Conservation (phyloP, 176 grass and related monocot species). For the Musa itinerans region DNA sequence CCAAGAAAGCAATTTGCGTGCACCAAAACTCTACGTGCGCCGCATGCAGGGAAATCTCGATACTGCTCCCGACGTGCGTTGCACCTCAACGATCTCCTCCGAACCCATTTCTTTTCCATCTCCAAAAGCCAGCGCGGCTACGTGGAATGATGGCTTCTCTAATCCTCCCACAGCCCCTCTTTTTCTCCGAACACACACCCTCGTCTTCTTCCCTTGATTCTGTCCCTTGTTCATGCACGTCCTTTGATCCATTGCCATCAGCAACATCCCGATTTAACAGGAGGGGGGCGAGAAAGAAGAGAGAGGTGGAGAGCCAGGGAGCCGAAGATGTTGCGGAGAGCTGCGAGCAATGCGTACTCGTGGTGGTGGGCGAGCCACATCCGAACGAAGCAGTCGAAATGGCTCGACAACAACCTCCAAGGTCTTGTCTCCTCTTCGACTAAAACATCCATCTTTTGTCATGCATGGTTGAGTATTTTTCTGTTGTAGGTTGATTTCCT, state of each 20-base stretch:
- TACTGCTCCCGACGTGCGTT: neutral
- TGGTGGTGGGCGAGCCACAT: conserved; percentile 96
- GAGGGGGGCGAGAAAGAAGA: neutral
- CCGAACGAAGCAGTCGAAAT: conserved; percentile 91
- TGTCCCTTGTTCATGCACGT: neutral
- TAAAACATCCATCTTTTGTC: neutral
- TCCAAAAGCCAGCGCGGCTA: neutral
- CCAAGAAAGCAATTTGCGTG: no score
- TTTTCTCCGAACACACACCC: neutral
- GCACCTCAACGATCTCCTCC: neutral
- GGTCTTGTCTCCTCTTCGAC: conserved; percentile 17
- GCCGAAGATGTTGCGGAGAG: conserved; percentile 55
- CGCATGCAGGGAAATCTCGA: neutral
- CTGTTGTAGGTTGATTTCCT: no score
- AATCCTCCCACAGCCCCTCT: neutral
- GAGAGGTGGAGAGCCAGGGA: neutral
- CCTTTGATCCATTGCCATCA: neutral
- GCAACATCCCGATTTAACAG: neutral
- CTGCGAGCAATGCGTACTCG: conserved; percentile 75
- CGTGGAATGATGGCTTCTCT: neutral
- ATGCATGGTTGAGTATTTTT: no score
- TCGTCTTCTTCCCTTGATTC: neutral
- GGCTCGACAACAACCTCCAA: conserved; percentile 75
- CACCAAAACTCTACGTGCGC: no score
- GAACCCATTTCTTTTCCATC: neutral